phyloP scores from a whole-genome alignment of 176 grass and related monocot genomes.

The Triticum timopheevii region DNA sequence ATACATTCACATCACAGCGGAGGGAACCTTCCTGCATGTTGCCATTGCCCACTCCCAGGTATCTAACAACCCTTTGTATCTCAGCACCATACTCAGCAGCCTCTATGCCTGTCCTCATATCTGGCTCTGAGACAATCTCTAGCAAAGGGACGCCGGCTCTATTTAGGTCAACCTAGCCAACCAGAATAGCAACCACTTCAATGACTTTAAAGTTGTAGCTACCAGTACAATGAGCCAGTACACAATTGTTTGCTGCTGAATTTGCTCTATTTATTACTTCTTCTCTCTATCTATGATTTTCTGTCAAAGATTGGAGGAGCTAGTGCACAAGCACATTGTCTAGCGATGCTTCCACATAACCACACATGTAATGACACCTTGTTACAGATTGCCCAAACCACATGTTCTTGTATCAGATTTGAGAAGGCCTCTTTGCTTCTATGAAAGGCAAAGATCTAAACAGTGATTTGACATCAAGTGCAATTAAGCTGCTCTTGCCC shows the following conservation, averaged over 20 bases:
- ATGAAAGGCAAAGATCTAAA: neutral
- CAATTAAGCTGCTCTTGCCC: neutral
- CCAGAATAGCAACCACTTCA: conserved; percentile 20
- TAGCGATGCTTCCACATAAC: neutral
- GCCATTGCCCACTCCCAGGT: conserved; percentile 88
- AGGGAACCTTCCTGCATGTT: conserved; percentile 99
- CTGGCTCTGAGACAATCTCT: conserved; percentile 28
- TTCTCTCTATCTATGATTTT: conserved; percentile 4
- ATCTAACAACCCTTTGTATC: conserved; percentile 79
- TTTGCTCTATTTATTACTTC: neutral
- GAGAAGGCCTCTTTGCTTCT: neutral
- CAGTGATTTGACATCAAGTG: neutral
- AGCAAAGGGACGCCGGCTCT: conserved; percentile 93
- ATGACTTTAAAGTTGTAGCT: neutral
- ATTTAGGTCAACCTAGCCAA: conserved; percentile 83
- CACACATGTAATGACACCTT: neutral
- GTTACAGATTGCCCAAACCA: neutral
- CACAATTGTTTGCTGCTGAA: conserved; percentile 3
- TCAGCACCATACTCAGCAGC: conserved; percentile 64
- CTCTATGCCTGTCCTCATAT: conserved; percentile 21
- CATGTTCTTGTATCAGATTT: neutral
- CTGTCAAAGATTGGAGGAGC: neutral
- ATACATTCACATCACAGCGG: conserved; percentile 64
- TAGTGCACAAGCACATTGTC: neutral
- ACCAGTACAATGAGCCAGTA: neutral